Percentiles rank a stretch among this genome's conserved stretches.
Evolutionary conservation across 768 basidiomycete species (phyloP).

Genomic region (Pulveroboletus sp.): DNA sequence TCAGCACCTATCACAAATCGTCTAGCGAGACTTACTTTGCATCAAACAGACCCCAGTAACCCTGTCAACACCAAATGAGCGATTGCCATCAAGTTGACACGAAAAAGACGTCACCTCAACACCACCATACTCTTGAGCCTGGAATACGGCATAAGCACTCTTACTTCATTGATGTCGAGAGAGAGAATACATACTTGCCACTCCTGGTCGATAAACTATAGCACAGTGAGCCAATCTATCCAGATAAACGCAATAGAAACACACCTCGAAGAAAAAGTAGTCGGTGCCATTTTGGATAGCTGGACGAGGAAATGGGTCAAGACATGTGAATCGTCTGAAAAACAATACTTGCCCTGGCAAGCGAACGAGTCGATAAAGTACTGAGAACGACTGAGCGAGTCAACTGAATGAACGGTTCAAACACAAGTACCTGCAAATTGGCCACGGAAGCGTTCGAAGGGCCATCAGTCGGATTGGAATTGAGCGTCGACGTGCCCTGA

Average conservation of each 20-base stretch:
- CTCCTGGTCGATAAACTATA: slow-evolving; percentile 68
- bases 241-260: slow-evolving; percentile 3
- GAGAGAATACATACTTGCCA: slow-evolving; percentile 61
- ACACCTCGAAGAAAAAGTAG: slow-evolving; percentile 86
- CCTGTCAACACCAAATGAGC: slow-evolving; percentile 25
- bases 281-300: slow-evolving; percentile 78
- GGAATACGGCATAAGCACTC: slow-evolving; percentile 12
- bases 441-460: slow-evolving; percentile 57
- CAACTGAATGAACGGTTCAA: not conserved
- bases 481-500: slow-evolving; percentile 56
- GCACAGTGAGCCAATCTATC: slow-evolving; percentile 1
- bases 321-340: not conserved
- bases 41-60: slow-evolving; percentile 69
- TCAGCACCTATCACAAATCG: slow-evolving; percentile 25
- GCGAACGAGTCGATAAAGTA: slow-evolving; percentile 84
- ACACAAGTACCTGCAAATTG: slow-evolving; percentile 52
- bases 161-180: not conserved
- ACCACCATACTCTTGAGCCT: slow-evolving; percentile 70
- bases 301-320: slow-evolving; percentile 10
- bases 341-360: slow-evolving; percentile 42
- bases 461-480: slow-evolving; percentile 61
- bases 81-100: slow-evolving; percentile 1
- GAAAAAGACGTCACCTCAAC: slow-evolving; percentile 51
- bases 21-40: slow-evolving; percentile 39
- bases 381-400: slow-evolving; percentile 35